Conservation (phyloP, 2,329 filamentous ascomycete species). For the Alternaria panax region DNA sequence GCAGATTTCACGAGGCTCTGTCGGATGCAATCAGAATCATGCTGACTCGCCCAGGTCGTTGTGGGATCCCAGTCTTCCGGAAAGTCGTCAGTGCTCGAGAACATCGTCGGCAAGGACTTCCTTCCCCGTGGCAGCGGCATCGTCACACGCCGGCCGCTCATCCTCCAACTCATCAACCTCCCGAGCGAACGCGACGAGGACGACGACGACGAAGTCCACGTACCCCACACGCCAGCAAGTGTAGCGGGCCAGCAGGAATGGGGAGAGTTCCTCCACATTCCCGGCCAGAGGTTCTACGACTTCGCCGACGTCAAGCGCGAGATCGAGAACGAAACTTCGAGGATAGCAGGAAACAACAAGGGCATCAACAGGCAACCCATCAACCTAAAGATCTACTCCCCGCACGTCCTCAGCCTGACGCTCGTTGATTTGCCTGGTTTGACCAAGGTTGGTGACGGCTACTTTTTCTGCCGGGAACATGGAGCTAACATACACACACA, state of each 20-base stretch:
- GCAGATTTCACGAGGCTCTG: conserved; percentile 13
- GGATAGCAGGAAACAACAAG: conserved; percentile 96
- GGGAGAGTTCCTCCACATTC: conserved; percentile 97
- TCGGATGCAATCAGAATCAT: not conserved
- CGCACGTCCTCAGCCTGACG: conserved; percentile 94
- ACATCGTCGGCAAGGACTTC: conserved; percentile 98
- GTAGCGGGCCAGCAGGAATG: conserved; percentile 75
- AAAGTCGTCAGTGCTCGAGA: conserved; percentile 98
- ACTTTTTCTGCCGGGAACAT: conserved; percentile 8
- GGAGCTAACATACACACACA: conserved; percentile 35
- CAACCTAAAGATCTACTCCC: conserved; percentile 98
- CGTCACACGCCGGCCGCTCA: conserved; percentile 90
- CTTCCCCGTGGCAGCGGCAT: conserved; percentile 95
- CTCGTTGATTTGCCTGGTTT: conserved; percentile 94
- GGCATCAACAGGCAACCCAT: conserved; percentile 98
- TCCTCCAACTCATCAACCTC: conserved; percentile 98
- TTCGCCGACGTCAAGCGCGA: conserved; percentile 94
- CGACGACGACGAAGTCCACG: conserved; percentile 66
- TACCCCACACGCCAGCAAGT: conserved; percentile 79
- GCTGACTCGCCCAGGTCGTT: conserved; percentile 73
- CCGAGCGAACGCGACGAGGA: conserved; percentile 75
- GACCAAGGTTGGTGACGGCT: conserved; percentile 73
- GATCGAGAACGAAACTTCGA: conserved; percentile 94
- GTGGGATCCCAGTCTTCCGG: conserved; percentile 98
- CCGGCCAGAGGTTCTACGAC: conserved; percentile 85